These are phyloP conservation scores for Aspergillus sp. DNA, from an alignment of 2,329 filamentous ascomycete genomes.

Conservation along the genomic window DNA sequence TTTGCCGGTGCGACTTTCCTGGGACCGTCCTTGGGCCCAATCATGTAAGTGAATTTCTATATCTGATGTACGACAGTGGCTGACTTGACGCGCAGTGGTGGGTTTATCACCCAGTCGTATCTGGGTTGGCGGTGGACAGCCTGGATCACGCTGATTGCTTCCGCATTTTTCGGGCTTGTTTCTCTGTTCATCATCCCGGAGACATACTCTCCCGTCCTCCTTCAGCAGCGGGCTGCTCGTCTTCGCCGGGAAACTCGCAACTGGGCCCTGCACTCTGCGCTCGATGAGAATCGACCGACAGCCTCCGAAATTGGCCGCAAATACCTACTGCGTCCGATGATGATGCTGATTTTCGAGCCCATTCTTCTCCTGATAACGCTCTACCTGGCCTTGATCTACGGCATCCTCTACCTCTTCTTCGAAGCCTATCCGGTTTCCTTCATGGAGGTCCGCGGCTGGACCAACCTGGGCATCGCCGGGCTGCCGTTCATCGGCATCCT, in stretches of 20 bases:
- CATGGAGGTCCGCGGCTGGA: conserved; percentile 29
- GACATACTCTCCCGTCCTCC: conserved; percentile 41
- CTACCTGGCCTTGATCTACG: conserved; percentile 33
- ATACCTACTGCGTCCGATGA: conserved; percentile 37
- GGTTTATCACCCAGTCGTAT: conserved; percentile 40
- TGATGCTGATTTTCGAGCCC: conserved; percentile 41
- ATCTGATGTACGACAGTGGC: not conserved
- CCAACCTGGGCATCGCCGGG: conserved; percentile 24
- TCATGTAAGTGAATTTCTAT: conserved; percentile 7
- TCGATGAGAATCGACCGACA: conserved; percentile 35
- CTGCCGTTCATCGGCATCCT: conserved; percentile 31
- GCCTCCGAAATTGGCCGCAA: conserved; percentile 32
- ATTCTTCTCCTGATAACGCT: conserved; percentile 41
- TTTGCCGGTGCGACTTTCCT: conserved; percentile 40
- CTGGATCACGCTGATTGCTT: conserved; percentile 46
- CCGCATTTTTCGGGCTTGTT: conserved; percentile 33
- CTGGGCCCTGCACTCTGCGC: conserved; percentile 36
- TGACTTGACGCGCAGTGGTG: conserved; percentile 27
- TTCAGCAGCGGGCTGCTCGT: conserved; percentile 38
- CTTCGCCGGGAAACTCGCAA: conserved; percentile 41
- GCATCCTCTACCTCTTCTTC: conserved; percentile 30
- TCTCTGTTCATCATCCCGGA: conserved; percentile 42
- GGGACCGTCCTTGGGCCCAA: conserved; percentile 35
- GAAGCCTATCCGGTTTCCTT: conserved; percentile 35
- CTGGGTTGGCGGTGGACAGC: conserved; percentile 51